Evolutionary conservation across 2,329 filamentous ascomycete genomes (phyloP).

Genomic region (Biscogniauxia mediterranea): DNA sequence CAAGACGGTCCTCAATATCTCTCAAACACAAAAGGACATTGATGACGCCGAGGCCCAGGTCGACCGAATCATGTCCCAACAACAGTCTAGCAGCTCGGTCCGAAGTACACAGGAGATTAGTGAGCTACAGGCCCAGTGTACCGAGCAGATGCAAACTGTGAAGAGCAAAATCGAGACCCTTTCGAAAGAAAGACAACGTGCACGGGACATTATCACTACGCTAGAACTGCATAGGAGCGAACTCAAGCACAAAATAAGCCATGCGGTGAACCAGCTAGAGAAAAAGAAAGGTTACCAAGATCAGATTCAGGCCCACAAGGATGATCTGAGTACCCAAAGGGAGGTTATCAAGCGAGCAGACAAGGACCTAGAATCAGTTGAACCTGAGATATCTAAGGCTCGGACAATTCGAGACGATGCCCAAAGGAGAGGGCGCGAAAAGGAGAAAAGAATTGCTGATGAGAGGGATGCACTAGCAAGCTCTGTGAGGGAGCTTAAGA

Average conservation of each 20-base stretch:
- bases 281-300: constrained; percentile 70
- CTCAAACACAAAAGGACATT: constrained; percentile 70
- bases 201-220: constrained; percentile 63
- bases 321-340: constrained; percentile 65
- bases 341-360: constrained; percentile 69
- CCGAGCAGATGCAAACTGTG: constrained; percentile 63
- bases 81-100: constrained; percentile 63
- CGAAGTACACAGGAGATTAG: constrained; percentile 83
- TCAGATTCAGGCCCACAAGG: constrained; percentile 72
- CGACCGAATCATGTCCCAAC: constrained; percentile 70
- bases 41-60: constrained; percentile 70
- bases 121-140: constrained; percentile 65
- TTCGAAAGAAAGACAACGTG: constrained; percentile 67
- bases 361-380: constrained; percentile 68
- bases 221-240: constrained; percentile 79
- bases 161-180: constrained; percentile 66
- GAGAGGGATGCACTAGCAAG: constrained; percentile 70
- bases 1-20: constrained; percentile 74
- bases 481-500: constrained; percentile 73
- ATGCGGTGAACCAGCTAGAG: constrained; percentile 72
- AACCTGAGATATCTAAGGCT: constrained; percentile 73
- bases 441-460: constrained; percentile 69
- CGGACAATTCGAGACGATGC: constrained; percentile 76
- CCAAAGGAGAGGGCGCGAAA: constrained; percentile 65
- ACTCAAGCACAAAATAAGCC: constrained; percentile 68